Evolutionary conservation across 2,329 filamentous ascomycete species (phyloP), one percentile per base, ranked within the genome.

Genomic region (Cladosporium sp.): DNA sequence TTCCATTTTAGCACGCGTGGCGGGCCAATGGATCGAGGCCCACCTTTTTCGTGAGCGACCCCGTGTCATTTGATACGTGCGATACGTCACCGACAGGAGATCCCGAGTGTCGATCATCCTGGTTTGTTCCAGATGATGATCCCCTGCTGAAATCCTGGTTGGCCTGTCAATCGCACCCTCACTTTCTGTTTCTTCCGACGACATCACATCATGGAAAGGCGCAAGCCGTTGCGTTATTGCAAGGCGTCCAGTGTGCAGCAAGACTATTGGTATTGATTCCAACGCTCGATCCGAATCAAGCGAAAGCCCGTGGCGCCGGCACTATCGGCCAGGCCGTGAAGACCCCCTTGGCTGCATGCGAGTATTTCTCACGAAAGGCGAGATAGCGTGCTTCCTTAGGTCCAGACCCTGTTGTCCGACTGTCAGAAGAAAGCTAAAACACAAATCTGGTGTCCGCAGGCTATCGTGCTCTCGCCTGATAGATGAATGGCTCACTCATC

Each of bases 311-410:
- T 62, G 60, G 60, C 60, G 60, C 35, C 50, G 61, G 50, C 61
- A 33, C 55, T 57, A 37, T 56, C 61, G 61, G 61, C 61, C 61
- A 56, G 61, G 49, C 61, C 61, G 61, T 63, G 50, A 55, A 63
- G 61, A 46, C 50, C 61, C 61, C 29, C 61, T 63, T 63, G 55
- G 61, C 61, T 55, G 61, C 61, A 56, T 63, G 16, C 35, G 18
- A 37, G 26, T 46, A 6, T 28, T 63, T 53, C 61, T 63, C 50
- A 63, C 8, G 56, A 63, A 21, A 18, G 23, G 37, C n/a, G 49
- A 56, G 50, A 63, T 46, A 46, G 40, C 40, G 40, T 46, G 40
- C 40, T 46, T 46, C n/a, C n/a, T 21, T 46, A 23, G n/a, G 40
- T n/a, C 40, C 40, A 46, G 40, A 46, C 40, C 40, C 40, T 46